phyloP scores from a whole-genome alignment of 2,329 filamentous ascomycete species.

The Pseudocercospora macadamiae region DNA sequence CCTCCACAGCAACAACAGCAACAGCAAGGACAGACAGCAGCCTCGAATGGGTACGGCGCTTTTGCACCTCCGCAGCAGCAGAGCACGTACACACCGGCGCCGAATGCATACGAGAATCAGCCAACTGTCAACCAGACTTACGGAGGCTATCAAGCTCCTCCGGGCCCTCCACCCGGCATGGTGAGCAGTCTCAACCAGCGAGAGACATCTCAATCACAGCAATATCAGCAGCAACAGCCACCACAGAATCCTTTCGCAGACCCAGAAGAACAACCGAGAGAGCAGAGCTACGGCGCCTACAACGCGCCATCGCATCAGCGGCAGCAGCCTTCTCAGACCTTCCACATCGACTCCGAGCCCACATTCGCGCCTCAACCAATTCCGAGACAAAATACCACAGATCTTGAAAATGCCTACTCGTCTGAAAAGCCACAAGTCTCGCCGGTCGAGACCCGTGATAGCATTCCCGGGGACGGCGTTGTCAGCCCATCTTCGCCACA shows the following conservation, averaged over 20 bases:
- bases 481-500: conserved; percentile 19
- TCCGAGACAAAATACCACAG: conserved; percentile 26
- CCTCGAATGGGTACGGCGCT: conserved; percentile 16
- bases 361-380: conserved; percentile 18
- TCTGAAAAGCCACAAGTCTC: conserved; percentile 20
- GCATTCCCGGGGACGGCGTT: conserved; percentile 5
- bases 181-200: conserved; percentile 16
- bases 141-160: conserved; percentile 24
- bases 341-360: conserved; percentile 29
- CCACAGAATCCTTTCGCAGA: conserved; percentile 47
- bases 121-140: neutral
- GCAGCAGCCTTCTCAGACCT: conserved; percentile 23
- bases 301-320: conserved; percentile 11
- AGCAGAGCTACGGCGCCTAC: conserved; percentile 23
- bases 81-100: conserved; percentile 6
- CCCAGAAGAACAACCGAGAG: conserved; percentile 39
- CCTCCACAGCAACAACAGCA: conserved; percentile 17
- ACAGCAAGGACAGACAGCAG: conserved; percentile 10
- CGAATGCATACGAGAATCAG: conserved; percentile 4
- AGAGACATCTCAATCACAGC: conserved; percentile 11
- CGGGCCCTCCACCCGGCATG: conserved; percentile 29
- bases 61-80: conserved; percentile 21
- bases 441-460: conserved; percentile 18
- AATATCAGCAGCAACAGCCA: conserved; percentile 14
- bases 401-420: conserved; percentile 33